A percentile compares a stretch with the other conserved stretches of the same genome.
Conservation (phyloP, 2,329 filamentous ascomycete species). For the Podosphaera fusca region DNA sequence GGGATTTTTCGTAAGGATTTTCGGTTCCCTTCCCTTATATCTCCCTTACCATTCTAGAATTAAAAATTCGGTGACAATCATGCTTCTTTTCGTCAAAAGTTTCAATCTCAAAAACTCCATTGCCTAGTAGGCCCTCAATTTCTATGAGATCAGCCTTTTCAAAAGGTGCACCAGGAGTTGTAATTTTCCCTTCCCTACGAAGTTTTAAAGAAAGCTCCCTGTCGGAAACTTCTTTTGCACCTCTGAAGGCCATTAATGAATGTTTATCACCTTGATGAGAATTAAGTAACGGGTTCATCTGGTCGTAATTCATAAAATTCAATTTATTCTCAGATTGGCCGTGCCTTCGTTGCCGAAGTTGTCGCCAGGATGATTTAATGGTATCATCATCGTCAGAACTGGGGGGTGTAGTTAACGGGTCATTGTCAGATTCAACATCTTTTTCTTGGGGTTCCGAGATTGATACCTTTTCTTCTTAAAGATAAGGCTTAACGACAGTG, state of each 20-base stretch:
- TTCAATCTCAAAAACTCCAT: background rate
- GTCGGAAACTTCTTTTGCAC: background rate
- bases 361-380: background rate
- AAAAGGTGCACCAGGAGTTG: background rate
- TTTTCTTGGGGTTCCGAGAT: background rate
- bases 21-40: background rate
- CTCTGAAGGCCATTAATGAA: background rate
- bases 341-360: too few species aligned
- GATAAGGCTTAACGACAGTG: slow-evolving; percentile 4
- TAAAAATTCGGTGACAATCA: background rate
- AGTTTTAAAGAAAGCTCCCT: background rate
- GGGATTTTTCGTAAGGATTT: background rate
- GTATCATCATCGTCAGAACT: background rate
- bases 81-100: background rate
- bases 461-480: background rate
- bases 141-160: background rate
- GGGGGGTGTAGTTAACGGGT: background rate
- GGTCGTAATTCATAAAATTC: background rate
- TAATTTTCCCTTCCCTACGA: background rate
- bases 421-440: background rate
- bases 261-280: background rate
- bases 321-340: too few species aligned
- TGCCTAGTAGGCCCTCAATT: background rate
- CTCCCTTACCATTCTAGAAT: background rate
- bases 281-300: background rate